Conservation (phyloP, 2,329 filamentous ascomycete species). For the Sporothrix luriei region DNA sequence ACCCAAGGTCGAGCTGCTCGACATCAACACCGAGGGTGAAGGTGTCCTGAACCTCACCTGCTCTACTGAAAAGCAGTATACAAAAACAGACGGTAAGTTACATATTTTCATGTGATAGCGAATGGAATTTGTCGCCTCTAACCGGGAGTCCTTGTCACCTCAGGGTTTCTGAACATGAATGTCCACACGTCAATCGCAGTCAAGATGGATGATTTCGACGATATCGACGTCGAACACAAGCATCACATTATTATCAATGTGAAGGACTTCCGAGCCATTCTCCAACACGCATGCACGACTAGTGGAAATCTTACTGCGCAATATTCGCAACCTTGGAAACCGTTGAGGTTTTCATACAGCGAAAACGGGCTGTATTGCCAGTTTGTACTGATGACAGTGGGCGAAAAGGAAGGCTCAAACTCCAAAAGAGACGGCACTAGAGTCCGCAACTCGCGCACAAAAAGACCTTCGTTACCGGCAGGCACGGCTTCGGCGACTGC, state of each 20-base stretch:
- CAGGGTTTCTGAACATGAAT: constrained; percentile 74
- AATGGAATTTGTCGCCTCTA: not conserved
- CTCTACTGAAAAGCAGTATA: constrained; percentile 73
- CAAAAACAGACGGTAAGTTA: constrained; percentile 63
- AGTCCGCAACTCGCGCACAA: constrained; percentile 6
- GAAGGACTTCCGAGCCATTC: constrained; percentile 79
- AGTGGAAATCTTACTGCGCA: constrained; percentile 66
- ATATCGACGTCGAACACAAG: constrained; percentile 72
- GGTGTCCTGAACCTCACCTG: constrained; percentile 76
- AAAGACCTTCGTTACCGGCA: not conserved
- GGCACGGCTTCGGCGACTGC: not conserved
- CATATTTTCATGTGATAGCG: not conserved
- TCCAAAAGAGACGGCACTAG: constrained; percentile 37
- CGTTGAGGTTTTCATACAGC: constrained; percentile 72
- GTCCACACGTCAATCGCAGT: constrained; percentile 78
- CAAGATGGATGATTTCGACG: constrained; percentile 74
- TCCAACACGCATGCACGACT: constrained; percentile 71
- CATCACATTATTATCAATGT: constrained; percentile 80
- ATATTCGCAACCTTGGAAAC: constrained; percentile 71
- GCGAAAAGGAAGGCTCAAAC: constrained; percentile 57
- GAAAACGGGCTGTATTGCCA: constrained; percentile 70
- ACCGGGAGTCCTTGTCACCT: constrained; percentile 18
- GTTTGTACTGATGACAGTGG: constrained; percentile 81
- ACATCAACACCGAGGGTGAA: constrained; percentile 73
- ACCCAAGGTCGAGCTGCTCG: constrained; percentile 76